Evolutionary conservation across 1,139 yeast genomes (phyloP).

Genomic region (Ogataea hybrid): DNA sequence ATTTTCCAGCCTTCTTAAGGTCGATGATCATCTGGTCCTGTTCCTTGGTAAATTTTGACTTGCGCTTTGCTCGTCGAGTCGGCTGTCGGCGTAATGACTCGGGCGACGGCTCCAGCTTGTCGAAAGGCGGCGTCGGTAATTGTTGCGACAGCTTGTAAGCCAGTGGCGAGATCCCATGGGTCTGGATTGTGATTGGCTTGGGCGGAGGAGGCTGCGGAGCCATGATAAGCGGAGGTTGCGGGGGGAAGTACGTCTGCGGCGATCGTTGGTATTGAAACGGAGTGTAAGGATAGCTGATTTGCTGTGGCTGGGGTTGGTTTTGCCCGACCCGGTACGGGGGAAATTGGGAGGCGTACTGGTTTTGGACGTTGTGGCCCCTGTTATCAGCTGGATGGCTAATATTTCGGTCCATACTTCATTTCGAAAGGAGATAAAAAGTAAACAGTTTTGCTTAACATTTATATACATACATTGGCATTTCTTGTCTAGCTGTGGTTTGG

Average conservation of each 20-base stretch:
- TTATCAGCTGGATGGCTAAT: slow-evolving; percentile 4
- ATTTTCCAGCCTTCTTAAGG: slow-evolving; percentile 59
- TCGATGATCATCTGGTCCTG: slow-evolving; percentile 67
- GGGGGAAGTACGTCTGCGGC: not conserved
- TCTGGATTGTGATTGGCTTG: slow-evolving; percentile 17
- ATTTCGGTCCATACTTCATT: slow-evolving; percentile 5
- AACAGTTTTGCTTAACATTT: not conserved
- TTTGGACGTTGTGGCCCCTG: not conserved
- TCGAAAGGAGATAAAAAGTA: not conserved
- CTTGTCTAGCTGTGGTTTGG: not conserved
- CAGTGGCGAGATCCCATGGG: slow-evolving; percentile 23
- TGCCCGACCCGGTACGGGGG: not conserved
- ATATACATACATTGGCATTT: not conserved
- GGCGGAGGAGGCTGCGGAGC: slow-evolving; percentile 8
- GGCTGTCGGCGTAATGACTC: slow-evolving; percentile 22
- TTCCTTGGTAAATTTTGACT: slow-evolving; percentile 65
- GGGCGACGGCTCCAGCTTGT: slow-evolving; percentile 31
- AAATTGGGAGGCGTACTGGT: not conserved
- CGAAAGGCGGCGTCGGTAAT: slow-evolving; percentile 41
- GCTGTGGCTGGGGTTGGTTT: slow-evolving; percentile 1
- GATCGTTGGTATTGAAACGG: not conserved
- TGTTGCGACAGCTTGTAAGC: slow-evolving; percentile 28
- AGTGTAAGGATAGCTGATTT: slow-evolving; percentile 2
- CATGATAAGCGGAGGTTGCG: slow-evolving; percentile 3
- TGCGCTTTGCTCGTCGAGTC: slow-evolving; percentile 54